A percentile compares a stretch with the other conserved stretches of the same genome.
Conservation (phyloP, 78 protist species). For the Emiliania huxleyi region DNA sequence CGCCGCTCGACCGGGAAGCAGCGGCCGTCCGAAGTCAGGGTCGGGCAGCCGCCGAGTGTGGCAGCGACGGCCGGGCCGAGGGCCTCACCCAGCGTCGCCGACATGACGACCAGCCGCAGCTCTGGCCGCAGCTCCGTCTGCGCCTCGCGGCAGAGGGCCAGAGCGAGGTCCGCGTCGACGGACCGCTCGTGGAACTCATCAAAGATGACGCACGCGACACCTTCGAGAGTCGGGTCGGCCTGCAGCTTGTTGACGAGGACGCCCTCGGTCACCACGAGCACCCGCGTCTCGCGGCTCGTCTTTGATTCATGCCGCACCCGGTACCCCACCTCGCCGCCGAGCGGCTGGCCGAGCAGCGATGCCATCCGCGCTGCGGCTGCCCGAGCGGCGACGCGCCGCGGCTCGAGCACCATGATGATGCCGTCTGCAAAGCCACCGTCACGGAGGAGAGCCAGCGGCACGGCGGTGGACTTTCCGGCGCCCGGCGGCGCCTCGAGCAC, state of each 20-base stretch:
- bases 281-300: not conserved
- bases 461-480: conserved; percentile 15
- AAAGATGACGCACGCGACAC: not conserved
- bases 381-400: conserved; percentile 18
- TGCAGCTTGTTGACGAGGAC: not conserved
- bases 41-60: not conserved
- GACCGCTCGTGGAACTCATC: conserved; percentile 42
- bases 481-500: conserved; percentile 34
- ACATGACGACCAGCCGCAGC: conserved; percentile 22
- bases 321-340: conserved; percentile 24
- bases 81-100: conserved; percentile 2
- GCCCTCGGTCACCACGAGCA: conserved; percentile 37
- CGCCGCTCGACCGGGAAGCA: not conserved
- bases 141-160: conserved; percentile 25
- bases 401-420: conserved; percentile 14
- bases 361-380: conserved; percentile 18
- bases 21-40: not conserved
- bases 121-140: not conserved
- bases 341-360: not conserved
- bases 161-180: not conserved
- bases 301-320: conserved; percentile 11
- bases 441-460: not conserved
- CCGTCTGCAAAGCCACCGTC: not conserved
- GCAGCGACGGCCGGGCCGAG: not conserved
- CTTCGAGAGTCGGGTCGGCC: not conserved